Evolutionary conservation across 2,329 filamentous ascomycete species (phyloP).

Genomic region (Chalaropsis thielavioides): DNA sequence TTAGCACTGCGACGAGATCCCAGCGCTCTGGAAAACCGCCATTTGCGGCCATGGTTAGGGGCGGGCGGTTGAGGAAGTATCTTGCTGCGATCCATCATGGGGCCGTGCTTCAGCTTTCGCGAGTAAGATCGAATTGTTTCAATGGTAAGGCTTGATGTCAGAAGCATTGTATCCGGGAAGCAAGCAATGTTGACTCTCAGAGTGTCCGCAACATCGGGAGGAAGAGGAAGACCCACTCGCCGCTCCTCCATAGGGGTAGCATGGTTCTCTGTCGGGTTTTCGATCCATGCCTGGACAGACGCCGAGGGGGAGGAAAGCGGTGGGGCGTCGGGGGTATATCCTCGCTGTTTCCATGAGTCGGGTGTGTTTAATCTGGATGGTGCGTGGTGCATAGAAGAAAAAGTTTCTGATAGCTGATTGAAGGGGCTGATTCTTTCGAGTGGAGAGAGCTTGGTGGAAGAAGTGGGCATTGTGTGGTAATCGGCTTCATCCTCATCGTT

Average conservation of each 20-base stretch:
- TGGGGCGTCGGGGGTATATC: background rate
- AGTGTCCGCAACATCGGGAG: conserved; percentile 39
- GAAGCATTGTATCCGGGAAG: conserved; percentile 46
- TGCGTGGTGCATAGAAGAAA: background rate
- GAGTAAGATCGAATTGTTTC: conserved; percentile 44
- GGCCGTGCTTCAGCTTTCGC: conserved; percentile 34
- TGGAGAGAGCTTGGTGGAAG: background rate
- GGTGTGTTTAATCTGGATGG: conserved; percentile 3
- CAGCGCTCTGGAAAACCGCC: conserved; percentile 14
- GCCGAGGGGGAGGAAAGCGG: conserved; percentile 23
- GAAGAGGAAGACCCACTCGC: conserved; percentile 31
- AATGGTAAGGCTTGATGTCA: conserved; percentile 39
- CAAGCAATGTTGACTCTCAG: conserved; percentile 39
- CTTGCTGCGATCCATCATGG: background rate
- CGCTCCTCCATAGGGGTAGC: background rate
- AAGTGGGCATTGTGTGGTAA: background rate
- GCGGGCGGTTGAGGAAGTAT: background rate
- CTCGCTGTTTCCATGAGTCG: conserved; percentile 12
- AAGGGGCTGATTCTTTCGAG: background rate
- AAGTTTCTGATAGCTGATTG: background rate
- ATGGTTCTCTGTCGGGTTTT: background rate
- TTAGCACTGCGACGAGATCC: conserved; percentile 2
- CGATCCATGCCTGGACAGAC: conserved; percentile 26
- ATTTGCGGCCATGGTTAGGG: conserved; percentile 8
- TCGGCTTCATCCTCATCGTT: conserved; percentile 6